Base-by-base conservation (phyloP, 345 rosid species). In the Leavenworthia alabamica region DNA sequence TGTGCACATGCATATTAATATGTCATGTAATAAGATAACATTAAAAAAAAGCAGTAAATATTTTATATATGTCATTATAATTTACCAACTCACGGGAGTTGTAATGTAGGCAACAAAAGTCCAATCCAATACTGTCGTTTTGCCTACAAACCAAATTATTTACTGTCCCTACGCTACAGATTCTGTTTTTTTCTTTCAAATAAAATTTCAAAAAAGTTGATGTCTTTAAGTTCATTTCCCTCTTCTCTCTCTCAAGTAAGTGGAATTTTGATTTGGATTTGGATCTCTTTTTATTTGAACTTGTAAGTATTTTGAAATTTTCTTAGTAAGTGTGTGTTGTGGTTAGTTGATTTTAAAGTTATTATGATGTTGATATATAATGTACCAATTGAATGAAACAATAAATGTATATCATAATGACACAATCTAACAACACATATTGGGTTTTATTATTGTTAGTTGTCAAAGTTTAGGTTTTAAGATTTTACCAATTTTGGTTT, bases 281-380 rank as follows among this genome's bases (percentile, higher is more conserved):
- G n/a, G 59, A 51, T 68, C 60, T 60, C 31, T 45, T 42, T 14
- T 17, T 44, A 15, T 60, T 60, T 69, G 49, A 61, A 35, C 62
- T 62, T 39, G 36, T 7, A 11, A 52, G 31, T 14, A 4, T 27
- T 69, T 61, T 16, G 19, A 51, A 16, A 1, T 36, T 27, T 53
- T 10, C 2, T 41, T 54, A 47, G 16, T 17, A 62, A 39, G 26
- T 28, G 33, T 22, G 42, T 20, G 26, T 46, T 0, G 60, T 33
- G 66, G 66, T 71, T 57, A 64, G 75, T 50, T 48, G 26, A 26
- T 24, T 56, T 70, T 49, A 1, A 56, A 64, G 29, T 23, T 50
- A 13, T 23, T 50, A 13, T 71, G 75, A 64, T 71, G 71, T 41
- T 56, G 75, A 71, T 64, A 56, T 64, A 64, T 48, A 47, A 56